Percentiles rank a stretch among this genome's conserved stretches.
phyloP scores from a whole-genome alignment of 805 yeast species.

The Ogataea corticis region DNA sequence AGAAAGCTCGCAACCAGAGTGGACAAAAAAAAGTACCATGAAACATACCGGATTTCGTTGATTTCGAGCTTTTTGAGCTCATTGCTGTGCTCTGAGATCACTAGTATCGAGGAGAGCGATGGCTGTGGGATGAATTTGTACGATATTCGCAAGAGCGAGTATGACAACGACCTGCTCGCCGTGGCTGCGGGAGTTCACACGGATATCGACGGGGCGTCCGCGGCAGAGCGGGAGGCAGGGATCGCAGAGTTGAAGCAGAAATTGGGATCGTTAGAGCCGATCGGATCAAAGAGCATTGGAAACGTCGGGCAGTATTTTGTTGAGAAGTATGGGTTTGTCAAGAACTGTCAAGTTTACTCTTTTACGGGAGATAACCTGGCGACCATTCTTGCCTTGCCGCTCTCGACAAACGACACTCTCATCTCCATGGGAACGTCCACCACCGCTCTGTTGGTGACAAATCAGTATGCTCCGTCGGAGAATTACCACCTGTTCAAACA shows the following conservation, averaged over 20 bases:
- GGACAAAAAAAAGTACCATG: conserved; percentile 50
- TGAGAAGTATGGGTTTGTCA: conserved; percentile 60
- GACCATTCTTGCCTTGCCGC: conserved; percentile 79
- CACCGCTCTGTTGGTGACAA: conserved; percentile 79
- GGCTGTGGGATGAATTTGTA: conserved; percentile 93
- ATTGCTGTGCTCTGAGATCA: conserved; percentile 62
- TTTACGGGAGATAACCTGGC: conserved; percentile 93
- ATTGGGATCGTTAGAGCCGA: conserved; percentile 54
- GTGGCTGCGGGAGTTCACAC: conserved; percentile 54
- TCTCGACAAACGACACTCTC: conserved; percentile 72
- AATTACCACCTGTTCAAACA: conserved; percentile 85
- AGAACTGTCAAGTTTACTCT: conserved; percentile 62
- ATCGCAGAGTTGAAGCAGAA: conserved; percentile 46
- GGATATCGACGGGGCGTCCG: conserved; percentile 38
- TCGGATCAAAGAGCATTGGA: conserved; percentile 51
- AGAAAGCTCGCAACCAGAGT: conserved; percentile 61
- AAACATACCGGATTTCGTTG: conserved; percentile 64
- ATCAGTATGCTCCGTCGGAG: conserved; percentile 72
- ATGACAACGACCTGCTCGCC: conserved; percentile 56
- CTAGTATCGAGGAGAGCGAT: conserved; percentile 76
- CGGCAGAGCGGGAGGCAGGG: conserved; percentile 30
- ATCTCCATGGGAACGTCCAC: conserved; percentile 92
- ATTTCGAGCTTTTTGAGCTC: conserved; percentile 80
- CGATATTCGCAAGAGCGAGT: conserved; percentile 59
- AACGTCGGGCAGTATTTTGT: conserved; percentile 59